Evolutionary conservation across 2,329 filamentous ascomycete species (phyloP).

Genomic region (Aspergillus texensis): DNA sequence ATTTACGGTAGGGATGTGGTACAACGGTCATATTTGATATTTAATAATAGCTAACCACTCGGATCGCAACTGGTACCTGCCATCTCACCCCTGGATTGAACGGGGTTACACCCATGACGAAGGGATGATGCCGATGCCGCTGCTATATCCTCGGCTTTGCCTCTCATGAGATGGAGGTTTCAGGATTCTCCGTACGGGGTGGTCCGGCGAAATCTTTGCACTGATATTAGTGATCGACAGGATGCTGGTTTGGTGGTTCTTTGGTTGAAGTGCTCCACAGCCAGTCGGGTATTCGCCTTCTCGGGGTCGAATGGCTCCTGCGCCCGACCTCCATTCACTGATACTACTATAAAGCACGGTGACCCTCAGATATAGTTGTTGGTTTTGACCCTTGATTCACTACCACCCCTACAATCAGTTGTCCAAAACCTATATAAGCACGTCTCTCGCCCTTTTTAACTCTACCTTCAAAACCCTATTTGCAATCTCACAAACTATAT

Average conservation of each 20-base stretch:
- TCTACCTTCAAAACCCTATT: not conserved
- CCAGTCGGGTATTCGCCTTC: not conserved
- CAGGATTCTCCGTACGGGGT: not conserved
- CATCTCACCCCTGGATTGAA: not conserved
- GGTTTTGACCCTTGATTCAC: not conserved
- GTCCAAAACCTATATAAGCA: not conserved
- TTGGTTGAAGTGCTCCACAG: not conserved
- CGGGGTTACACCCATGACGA: constrained; percentile 5
- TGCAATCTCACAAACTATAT: not conserved
- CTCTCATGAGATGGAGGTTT: not conserved
- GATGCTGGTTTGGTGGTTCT: constrained; percentile 1
- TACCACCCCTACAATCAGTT: not conserved
- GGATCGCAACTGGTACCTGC: not conserved
- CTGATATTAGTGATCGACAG: constrained; percentile 11
- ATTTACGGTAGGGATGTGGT: not conserved
- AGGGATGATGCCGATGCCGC: not conserved
- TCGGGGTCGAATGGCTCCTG: not conserved
- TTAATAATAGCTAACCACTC: not conserved
- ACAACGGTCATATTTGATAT: not conserved
- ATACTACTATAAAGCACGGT: not conserved
- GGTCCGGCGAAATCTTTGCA: not conserved
- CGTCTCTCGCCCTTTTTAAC: not conserved
- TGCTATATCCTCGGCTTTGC: not conserved
- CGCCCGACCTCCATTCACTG: not conserved
- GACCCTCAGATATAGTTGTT: not conserved